phyloP scores from a whole-genome alignment of 2,329 filamentous ascomycete genomes.

The Tolypocladium capitatum region DNA sequence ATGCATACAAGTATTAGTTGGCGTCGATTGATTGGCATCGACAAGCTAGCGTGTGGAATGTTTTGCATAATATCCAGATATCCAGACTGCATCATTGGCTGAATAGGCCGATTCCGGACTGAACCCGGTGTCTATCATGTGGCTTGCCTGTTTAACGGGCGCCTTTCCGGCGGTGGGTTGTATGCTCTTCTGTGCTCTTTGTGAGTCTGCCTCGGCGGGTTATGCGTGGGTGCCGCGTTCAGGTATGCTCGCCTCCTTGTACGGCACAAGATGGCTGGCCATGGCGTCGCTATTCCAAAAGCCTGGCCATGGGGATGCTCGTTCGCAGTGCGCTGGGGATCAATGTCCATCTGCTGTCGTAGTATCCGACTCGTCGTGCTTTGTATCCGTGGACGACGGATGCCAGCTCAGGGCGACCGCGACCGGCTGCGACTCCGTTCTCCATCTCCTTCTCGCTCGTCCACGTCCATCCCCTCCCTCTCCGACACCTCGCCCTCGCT shows the following conservation, averaged over 20 bases:
- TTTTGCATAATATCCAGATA: neutral
- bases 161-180: neutral
- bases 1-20: neutral
- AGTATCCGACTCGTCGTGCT: neutral
- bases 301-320: neutral
- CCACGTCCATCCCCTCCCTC: slow-evolving; percentile 26
- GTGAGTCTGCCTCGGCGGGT: neutral
- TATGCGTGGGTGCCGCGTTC: neutral
- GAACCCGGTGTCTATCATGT: too few species aligned
- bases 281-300: too few species aligned
- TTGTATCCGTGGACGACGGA: neutral
- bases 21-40: neutral
- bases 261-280: neutral
- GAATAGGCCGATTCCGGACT: neutral
- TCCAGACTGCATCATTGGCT: neutral
- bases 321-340: neutral
- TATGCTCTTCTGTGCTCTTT: neutral
- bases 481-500: slow-evolving; percentile 13
- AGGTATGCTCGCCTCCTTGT: neutral
- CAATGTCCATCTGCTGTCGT: neutral
- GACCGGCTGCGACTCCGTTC: slow-evolving; percentile 12
- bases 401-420: neutral
- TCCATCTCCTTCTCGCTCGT: slow-evolving; percentile 13
- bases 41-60: neutral
- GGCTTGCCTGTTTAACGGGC: neutral